Evolutionary conservation across 192 early-diverging fungal genomes (phyloP).

Genomic region (Gamsiella multidivaricata): DNA sequence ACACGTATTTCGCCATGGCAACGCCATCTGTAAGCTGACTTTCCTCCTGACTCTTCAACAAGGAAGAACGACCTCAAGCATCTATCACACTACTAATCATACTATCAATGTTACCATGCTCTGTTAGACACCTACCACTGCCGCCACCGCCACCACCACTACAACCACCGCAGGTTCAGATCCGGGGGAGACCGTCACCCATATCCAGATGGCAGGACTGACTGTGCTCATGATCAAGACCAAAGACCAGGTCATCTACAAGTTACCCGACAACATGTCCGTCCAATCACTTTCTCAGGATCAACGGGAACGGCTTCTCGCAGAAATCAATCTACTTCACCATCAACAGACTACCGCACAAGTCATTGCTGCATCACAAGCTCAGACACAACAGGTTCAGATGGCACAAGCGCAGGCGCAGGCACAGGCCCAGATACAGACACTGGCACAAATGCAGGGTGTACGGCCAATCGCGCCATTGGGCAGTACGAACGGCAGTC

Average conservation of each 20-base stretch:
- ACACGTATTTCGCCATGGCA: conserved; percentile 17
- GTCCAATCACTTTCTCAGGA: conserved; percentile 58
- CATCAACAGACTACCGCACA: conserved; percentile 50
- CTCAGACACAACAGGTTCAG: conserved; percentile 42
- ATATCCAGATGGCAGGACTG: conserved; percentile 56
- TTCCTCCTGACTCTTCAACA: not conserved
- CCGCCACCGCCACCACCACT: not conserved
- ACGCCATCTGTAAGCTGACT: conserved; percentile 20
- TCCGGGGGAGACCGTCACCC: conserved; percentile 43
- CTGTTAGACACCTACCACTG: conserved; percentile 2
- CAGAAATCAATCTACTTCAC: conserved; percentile 61
- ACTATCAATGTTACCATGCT: not conserved
- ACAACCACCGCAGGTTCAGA: conserved; percentile 10
- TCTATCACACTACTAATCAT: too few species aligned
- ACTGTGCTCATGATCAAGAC: conserved; percentile 58
- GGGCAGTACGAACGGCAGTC: not conserved
- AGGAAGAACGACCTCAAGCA: too few species aligned
- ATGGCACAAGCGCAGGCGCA: conserved; percentile 22
- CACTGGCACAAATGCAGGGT: too few species aligned
- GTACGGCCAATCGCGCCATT: conserved; percentile 28
- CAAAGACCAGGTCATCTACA: conserved; percentile 65
- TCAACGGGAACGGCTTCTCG: conserved; percentile 55
- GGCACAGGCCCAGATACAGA: conserved; percentile 19
- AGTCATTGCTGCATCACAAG: conserved; percentile 32
- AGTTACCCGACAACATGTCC: conserved; percentile 65